A percentile compares a stretch with the other conserved stretches of the same genome.
phyloP scores from a whole-genome alignment of 352 stramenopile species.

The Phytopythium ostracodes region DNA sequence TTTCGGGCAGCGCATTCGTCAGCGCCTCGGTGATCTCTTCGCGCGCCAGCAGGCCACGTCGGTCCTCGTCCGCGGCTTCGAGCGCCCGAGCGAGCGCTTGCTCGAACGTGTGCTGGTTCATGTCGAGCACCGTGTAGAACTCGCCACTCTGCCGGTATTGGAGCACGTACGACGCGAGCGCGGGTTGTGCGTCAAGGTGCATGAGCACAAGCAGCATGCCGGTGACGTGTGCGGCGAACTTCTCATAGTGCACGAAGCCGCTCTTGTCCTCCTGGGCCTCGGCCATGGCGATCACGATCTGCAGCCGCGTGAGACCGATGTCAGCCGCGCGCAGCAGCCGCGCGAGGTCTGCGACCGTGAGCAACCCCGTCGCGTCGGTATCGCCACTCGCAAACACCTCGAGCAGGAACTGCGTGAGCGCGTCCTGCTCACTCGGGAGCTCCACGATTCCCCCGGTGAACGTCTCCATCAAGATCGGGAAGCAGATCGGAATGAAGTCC shows the following conservation, averaged over 20 bases:
- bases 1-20: constrained; percentile 57
- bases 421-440: constrained; percentile 57
- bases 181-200: constrained; percentile 66
- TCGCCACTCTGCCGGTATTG: constrained; percentile 71
- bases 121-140: constrained; percentile 71
- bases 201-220: constrained; percentile 65
- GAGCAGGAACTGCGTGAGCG: constrained; percentile 62
- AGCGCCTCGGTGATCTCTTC: constrained; percentile 55
- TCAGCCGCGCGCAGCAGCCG: constrained; percentile 55
- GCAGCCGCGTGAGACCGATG: constrained; percentile 68
- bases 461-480: constrained; percentile 45
- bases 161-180: constrained; percentile 47
- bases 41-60: constrained; percentile 45
- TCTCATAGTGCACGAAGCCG: constrained; percentile 73
- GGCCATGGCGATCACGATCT: constrained; percentile 65
- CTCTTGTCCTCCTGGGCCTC: constrained; percentile 75
- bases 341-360: constrained; percentile 57
- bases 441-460: constrained; percentile 59
- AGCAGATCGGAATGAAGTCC: constrained; percentile 64
- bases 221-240: constrained; percentile 56
- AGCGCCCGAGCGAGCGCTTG: constrained; percentile 58
- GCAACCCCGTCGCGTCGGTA: constrained; percentile 48
- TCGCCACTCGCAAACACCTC: constrained; percentile 75
- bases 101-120: constrained; percentile 82
- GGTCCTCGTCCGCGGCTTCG: constrained; percentile 62